These are phyloP conservation scores for Aspergillus melleus DNA, from an alignment of 2,329 filamentous ascomycete genomes.

Conservation along the genomic window DNA sequence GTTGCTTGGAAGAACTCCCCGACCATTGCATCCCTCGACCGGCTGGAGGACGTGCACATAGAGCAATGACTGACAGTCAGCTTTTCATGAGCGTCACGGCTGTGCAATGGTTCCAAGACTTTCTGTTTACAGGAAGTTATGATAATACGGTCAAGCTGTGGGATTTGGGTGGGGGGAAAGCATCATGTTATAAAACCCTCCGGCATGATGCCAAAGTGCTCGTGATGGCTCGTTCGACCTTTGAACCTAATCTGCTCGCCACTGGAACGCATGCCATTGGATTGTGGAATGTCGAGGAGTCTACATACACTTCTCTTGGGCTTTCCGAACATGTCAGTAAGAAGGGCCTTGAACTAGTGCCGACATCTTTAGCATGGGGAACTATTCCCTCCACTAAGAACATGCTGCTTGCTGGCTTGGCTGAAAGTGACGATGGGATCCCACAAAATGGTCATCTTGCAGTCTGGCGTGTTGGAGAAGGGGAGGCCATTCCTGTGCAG, in stretches of 20 bases:
- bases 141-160: constrained; percentile 60
- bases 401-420: constrained; percentile 57
- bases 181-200: constrained; percentile 38
- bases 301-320: constrained; percentile 28
- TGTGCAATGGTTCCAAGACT: constrained; percentile 52
- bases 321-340: constrained; percentile 21
- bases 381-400: constrained; percentile 34
- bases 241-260: constrained; percentile 43
- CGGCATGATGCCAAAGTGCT: constrained; percentile 52
- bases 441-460: constrained; percentile 53
- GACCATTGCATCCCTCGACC: constrained; percentile 52
- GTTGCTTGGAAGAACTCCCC: constrained; percentile 52
- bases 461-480: constrained; percentile 53
- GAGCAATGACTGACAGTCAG: constrained; percentile 49
- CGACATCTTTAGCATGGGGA: constrained; percentile 53
- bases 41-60: constrained; percentile 41
- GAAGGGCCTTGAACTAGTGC: constrained; percentile 37
- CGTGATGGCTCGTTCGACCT: constrained; percentile 50
- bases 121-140: constrained; percentile 56
- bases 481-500: constrained; percentile 33
- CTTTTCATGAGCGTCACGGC: constrained; percentile 59
- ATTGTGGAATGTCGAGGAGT: constrained; percentile 33
- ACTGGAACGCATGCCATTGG: constrained; percentile 47
- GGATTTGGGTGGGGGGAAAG: constrained; percentile 38
- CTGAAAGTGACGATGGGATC: constrained; percentile 39